phyloP scores from a whole-genome alignment of 129 eudicot genomes.

The Flaveria ramosissima region DNA sequence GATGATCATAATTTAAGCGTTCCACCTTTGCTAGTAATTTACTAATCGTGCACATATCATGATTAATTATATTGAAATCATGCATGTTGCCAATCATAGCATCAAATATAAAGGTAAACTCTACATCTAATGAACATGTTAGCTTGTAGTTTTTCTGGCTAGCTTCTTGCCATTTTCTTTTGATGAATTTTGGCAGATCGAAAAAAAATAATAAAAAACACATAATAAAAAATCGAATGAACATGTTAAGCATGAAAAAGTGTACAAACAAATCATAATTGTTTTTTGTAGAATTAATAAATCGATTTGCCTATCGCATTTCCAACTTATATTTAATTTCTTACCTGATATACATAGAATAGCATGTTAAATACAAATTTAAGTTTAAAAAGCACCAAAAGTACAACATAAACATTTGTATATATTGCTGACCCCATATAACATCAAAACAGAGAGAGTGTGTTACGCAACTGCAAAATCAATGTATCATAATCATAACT shows the following conservation, averaged over 20 bases:
- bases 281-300: not conserved
- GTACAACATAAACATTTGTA: no score
- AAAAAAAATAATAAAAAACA: no score
- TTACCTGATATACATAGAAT: no score
- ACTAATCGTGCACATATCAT: not conserved
- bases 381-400: no score
- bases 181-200: no score
- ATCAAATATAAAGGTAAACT: not conserved
- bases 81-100: not conserved
- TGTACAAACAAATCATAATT: not conserved
- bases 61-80: slow-evolving; percentile 5
- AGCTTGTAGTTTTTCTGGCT: not conserved
- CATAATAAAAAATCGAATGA: no score
- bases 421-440: no score
- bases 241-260: not conserved
- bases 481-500: not conserved
- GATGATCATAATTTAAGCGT: not conserved
- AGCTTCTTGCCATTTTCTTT: no score
- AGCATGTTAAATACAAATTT: no score
- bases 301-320: not conserved
- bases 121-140: not conserved
- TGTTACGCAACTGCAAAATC: no score
- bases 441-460: no score
- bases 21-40: slow-evolving; percentile 1
- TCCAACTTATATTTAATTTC: no score